Evolutionary conservation across 257 asterid genomes (phyloP), one percentile per base, ranked within the genome.

Genomic region (Leptodermis oblonga): DNA sequence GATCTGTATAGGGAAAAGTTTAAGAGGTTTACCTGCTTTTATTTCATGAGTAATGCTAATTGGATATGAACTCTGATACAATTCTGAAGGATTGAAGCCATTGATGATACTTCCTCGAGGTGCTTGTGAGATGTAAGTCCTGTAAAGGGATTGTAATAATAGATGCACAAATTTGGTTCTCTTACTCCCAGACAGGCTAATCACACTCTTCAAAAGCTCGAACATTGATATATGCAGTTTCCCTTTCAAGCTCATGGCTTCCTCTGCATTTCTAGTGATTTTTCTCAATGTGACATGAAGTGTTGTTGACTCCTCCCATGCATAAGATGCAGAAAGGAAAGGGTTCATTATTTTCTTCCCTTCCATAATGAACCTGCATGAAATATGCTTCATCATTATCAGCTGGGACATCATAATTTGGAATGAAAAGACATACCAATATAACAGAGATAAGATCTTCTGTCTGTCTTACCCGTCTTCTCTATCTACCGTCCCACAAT

Each of bases 341-440:
- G 88, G 90, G 49, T 81, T 83, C 90, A 83, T 65, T 20, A 83
- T 76, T 74, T 86, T 86, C 77, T 63, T 81, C 71, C 90, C 90
- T 81, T 83, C 90, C 45, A 83, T 72, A 53, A 77, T 69, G 68
- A 81, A 86, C 63, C 90, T 86, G 84, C 82, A 76, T 52, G 25
- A 72, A 49, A 79, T 28, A 17, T 55, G 41, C 9, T 34, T 61
- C 0, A 61, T 7, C 14, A 34, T 1, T 18, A 36, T 61, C 28
- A 61, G 1, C 8, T 34, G 8, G n/a, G 11, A 20, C 28, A 20
- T 34, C 30, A 61, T 10, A 36, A 36, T 31, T 3, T 6, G 28
- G 25, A 33, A 33, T 25, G n/a, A n/a, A n/a, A n/a, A n/a, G n/a
- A n/a, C n/a, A n/a, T n/a, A n/a, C n/a, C n/a, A n/a, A n/a, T n/a